Evolutionary conservation across 2,329 filamentous ascomycete genomes (phyloP).

Genomic region (Rutstroemia sp.): DNA sequence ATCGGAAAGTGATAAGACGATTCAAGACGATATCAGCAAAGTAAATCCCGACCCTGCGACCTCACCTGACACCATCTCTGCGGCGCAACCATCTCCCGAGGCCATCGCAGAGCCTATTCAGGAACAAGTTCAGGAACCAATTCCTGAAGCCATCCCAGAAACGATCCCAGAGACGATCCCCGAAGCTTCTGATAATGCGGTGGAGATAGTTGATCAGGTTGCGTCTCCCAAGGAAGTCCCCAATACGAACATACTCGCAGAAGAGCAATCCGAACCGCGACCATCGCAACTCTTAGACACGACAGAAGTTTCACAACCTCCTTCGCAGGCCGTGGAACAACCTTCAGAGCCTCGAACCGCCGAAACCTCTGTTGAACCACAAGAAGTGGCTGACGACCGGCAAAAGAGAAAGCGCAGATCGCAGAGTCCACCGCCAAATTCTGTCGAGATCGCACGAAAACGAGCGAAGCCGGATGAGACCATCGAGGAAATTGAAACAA

Average conservation of each 20-base stretch:
- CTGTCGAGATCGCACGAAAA: conserved; percentile 47
- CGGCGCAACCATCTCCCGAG: conserved; percentile 10
- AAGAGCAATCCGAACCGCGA: background rate
- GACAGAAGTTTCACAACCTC: conserved; percentile 16
- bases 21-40: conserved; percentile 22
- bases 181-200: background rate
- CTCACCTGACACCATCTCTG: conserved; percentile 22
- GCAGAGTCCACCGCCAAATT: conserved; percentile 49
- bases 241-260: background rate
- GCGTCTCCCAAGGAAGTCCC: background rate
- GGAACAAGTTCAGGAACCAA: background rate
- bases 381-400: conserved; percentile 40
- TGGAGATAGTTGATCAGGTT: background rate
- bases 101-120: background rate
- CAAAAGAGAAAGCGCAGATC: conserved; percentile 63
- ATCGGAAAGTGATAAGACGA: conserved; percentile 27
- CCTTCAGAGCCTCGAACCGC: conserved; percentile 8
- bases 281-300: conserved; percentile 11
- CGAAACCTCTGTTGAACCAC: conserved; percentile 25
- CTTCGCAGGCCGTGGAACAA: conserved; percentile 12
- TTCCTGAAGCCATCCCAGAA: background rate
- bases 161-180: background rate
- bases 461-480: conserved; percentile 40
- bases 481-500: conserved; percentile 10
- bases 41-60: conserved; percentile 16